A percentile compares a stretch with the other conserved stretches of the same genome.
Evolutionary conservation across 2,329 filamentous ascomycete genomes (phyloP).

Genomic region (Fusarium sp.): DNA sequence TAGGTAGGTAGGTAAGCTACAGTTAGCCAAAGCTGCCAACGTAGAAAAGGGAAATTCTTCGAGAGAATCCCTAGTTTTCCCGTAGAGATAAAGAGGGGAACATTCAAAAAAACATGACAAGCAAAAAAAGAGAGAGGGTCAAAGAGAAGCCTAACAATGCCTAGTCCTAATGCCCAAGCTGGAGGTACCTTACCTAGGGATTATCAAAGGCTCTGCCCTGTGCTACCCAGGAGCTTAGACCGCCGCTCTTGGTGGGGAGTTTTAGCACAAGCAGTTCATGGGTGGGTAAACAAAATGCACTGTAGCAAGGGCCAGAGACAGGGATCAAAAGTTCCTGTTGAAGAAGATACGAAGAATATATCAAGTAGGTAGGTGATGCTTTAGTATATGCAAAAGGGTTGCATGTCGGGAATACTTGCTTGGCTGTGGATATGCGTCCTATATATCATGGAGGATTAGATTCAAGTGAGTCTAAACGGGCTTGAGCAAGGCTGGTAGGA

Average conservation of each 20-base stretch:
- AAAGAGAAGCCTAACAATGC: constrained; percentile 31
- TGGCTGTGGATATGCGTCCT: too few species aligned
- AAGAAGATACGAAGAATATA: not conserved
- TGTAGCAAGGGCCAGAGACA: constrained; percentile 29
- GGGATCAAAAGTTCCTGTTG: constrained; percentile 1
- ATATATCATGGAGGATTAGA: too few species aligned
- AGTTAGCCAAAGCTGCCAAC: constrained; percentile 6
- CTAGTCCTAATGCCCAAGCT: constrained; percentile 27
- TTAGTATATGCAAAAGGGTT: not conserved
- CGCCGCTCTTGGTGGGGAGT: constrained; percentile 24
- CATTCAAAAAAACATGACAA: not conserved
- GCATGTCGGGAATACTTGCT: not conserved
- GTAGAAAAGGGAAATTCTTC: constrained; percentile 1
- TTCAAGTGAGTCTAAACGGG: too few species aligned
- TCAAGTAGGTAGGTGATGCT: not conserved
- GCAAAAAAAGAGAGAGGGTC: constrained; percentile 16
- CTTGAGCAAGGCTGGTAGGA: not conserved
- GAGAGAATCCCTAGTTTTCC: not conserved
- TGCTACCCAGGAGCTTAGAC: constrained; percentile 27
- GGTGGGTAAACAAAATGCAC: constrained; percentile 28
- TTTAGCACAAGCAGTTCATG: constrained; percentile 10
- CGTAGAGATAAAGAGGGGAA: not conserved
- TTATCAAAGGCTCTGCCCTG: not conserved
- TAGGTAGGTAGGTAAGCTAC: constrained; percentile 34
- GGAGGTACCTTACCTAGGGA: constrained; percentile 2